Evolutionary conservation across 2,329 filamentous ascomycete species (phyloP).

Genomic region (Emericellopsis atlantica): DNA sequence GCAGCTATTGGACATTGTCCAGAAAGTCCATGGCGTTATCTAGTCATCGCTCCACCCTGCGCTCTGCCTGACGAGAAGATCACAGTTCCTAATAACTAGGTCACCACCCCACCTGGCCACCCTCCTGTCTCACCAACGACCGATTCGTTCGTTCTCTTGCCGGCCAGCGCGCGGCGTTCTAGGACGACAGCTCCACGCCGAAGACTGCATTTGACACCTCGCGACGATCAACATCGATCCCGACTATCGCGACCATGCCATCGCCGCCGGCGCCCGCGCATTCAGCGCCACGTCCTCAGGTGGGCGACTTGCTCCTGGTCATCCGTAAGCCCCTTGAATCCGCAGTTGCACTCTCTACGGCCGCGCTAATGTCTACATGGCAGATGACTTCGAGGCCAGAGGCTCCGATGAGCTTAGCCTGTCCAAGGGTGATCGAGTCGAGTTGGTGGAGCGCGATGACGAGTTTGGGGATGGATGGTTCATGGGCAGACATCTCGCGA

Average conservation of each 20-base stretch:
- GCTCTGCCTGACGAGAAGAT: too few species aligned
- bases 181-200: neutral
- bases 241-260: slow-evolving; percentile 19
- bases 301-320: slow-evolving; percentile 56
- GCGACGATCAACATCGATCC: slow-evolving; percentile 4
- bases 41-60: too few species aligned
- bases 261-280: slow-evolving; percentile 25
- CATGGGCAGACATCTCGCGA: slow-evolving; percentile 60
- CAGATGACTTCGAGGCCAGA: slow-evolving; percentile 85
- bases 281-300: slow-evolving; percentile 35
- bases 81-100: too few species aligned
- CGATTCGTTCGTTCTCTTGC: neutral
- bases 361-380: slow-evolving; percentile 4
- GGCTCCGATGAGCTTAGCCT: slow-evolving; percentile 89
- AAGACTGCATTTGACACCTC: neutral
- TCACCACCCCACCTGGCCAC: too few species aligned
- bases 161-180: neutral
- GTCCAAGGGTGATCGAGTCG: slow-evolving; percentile 70
- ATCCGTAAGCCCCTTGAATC: slow-evolving; percentile 40
- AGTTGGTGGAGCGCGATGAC: slow-evolving; percentile 74
- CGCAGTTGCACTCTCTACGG: neutral
- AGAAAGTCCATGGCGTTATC: too few species aligned
- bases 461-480: slow-evolving; percentile 87
- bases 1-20: too few species aligned
- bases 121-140: neutral